Percentiles rank a stretch among this genome's conserved stretches.
These are phyloP conservation scores for Santalum album DNA, from an alignment of 164 flowering plant species.

Conservation along the genomic window DNA sequence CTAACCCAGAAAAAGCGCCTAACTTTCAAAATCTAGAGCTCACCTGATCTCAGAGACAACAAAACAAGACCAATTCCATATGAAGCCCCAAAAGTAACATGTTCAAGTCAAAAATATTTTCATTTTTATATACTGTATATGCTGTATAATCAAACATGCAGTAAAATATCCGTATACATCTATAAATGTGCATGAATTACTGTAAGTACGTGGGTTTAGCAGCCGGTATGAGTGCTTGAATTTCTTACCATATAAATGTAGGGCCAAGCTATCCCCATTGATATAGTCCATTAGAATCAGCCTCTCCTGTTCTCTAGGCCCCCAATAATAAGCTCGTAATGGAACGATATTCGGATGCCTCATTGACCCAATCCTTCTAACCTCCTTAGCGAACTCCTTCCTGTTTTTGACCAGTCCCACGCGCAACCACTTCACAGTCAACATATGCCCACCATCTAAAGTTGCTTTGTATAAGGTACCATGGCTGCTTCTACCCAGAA, in stretches of 20 bases:
- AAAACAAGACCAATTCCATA: too few species aligned
- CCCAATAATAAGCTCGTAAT: slow-evolving; percentile 90
- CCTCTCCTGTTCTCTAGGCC: slow-evolving; percentile 90
- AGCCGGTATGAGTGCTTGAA: too few species aligned
- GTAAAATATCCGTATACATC: too few species aligned
- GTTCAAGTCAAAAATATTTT: too few species aligned
- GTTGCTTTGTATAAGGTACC: slow-evolving; percentile 96
- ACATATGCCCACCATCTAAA: slow-evolving; percentile 66
- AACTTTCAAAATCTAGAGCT: too few species aligned
- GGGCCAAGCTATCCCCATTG: slow-evolving; percentile 72
- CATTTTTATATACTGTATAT: too few species aligned
- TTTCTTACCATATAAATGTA: slow-evolving; percentile 85
- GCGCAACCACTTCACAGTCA: slow-evolving; percentile 93
- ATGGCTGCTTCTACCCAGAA: slow-evolving; percentile 97
- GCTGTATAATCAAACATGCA: too few species aligned
- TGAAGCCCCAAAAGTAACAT: too few species aligned
- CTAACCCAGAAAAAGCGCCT: too few species aligned
- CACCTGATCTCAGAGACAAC: too few species aligned
- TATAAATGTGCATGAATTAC: too few species aligned
- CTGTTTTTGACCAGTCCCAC: slow-evolving; percentile 83
- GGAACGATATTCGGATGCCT: slow-evolving; percentile 75
- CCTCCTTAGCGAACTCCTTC: slow-evolving; percentile 89
- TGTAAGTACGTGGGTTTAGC: too few species aligned
- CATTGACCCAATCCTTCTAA: slow-evolving; percentile 66
- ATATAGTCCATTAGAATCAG: slow-evolving; percentile 78